Evolutionary conservation across 306 rosid species (phyloP).

Genomic region (Begonia masoniana): DNA sequence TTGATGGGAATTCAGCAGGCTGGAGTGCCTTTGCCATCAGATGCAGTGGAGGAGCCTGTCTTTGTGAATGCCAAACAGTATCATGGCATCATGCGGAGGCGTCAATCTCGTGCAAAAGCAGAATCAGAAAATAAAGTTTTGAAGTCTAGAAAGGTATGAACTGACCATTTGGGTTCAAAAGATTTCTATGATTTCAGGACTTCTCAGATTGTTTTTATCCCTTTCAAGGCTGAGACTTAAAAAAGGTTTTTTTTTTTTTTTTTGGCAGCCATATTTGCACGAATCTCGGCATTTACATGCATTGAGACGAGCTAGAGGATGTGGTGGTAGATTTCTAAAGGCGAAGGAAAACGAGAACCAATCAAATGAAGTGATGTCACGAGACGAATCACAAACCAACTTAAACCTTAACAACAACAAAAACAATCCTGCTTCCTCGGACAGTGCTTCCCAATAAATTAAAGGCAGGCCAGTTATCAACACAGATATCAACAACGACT

Average conservation of each 20-base stretch:
- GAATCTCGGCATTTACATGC: slow-evolving; percentile 93
- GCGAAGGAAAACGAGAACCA: slow-evolving; percentile 57
- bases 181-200: too few species aligned
- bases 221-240: background rate
- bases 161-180: too few species aligned
- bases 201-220: too few species aligned
- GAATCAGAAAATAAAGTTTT: slow-evolving; percentile 78
- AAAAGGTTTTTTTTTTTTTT: background rate
- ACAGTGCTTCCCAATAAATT: slow-evolving; percentile 29
- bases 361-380: slow-evolving; percentile 23
- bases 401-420: slow-evolving; percentile 49
- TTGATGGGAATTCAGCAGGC: slow-evolving; percentile 94
- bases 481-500: slow-evolving; percentile 9
- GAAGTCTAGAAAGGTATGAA: slow-evolving; percentile 64
- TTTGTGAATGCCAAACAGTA: slow-evolving; percentile 93
- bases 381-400: slow-evolving; percentile 39
- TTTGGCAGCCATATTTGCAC: slow-evolving; percentile 83
- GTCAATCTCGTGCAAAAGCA: slow-evolving; percentile 95
- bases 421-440: slow-evolving; percentile 43
- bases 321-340: slow-evolving; percentile 88
- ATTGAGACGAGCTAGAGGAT: slow-evolving; percentile 74
- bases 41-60: slow-evolving; percentile 89
- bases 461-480: too few species aligned
- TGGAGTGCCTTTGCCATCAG: slow-evolving; percentile 84
- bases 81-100: slow-evolving; percentile 80